These are phyloP conservation scores for Cadophora sp. DNA, from an alignment of 2,329 filamentous ascomycete genomes.

Conservation along the genomic window DNA sequence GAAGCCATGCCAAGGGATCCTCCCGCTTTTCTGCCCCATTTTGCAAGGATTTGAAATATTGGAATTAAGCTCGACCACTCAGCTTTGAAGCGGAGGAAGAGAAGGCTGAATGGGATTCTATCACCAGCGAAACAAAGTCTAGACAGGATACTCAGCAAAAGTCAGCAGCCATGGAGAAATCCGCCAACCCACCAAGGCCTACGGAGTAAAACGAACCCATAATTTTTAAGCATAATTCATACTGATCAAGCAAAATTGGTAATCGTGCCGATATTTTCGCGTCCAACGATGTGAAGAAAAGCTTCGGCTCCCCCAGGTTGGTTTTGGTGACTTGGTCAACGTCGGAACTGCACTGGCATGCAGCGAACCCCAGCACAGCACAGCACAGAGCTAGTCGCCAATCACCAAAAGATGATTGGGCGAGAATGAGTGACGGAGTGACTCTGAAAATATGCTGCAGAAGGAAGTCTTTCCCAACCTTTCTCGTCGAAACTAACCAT, in stretches of 20 bases:
- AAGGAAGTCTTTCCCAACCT: neutral
- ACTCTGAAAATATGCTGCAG: neutral
- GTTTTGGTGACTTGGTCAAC: neutral
- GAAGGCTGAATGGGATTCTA: neutral
- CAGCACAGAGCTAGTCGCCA: neutral
- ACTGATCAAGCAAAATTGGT: neutral
- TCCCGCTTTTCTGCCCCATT: conserved; percentile 8
- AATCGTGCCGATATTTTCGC: neutral
- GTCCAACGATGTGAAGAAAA: neutral
- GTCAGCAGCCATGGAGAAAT: neutral
- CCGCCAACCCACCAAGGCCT: neutral
- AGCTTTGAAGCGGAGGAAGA: neutral
- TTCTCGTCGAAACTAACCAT: neutral
- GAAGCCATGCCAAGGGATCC: conserved; percentile 8
- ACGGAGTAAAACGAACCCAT: neutral
- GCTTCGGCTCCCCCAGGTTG: neutral
- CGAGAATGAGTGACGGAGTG: neutral
- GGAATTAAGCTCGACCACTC: conserved; percentile 7
- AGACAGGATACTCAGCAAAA: neutral
- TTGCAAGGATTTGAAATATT: conserved; percentile 6
- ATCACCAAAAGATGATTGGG: neutral
- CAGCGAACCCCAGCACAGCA: neutral
- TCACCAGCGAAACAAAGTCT: neutral
- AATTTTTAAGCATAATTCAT: neutral
- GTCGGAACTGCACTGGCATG: neutral